Percentiles rank a stretch among this genome's conserved stretches.
phyloP scores from a whole-genome alignment of 805 yeast genomes.

The Candida argentea region DNA sequence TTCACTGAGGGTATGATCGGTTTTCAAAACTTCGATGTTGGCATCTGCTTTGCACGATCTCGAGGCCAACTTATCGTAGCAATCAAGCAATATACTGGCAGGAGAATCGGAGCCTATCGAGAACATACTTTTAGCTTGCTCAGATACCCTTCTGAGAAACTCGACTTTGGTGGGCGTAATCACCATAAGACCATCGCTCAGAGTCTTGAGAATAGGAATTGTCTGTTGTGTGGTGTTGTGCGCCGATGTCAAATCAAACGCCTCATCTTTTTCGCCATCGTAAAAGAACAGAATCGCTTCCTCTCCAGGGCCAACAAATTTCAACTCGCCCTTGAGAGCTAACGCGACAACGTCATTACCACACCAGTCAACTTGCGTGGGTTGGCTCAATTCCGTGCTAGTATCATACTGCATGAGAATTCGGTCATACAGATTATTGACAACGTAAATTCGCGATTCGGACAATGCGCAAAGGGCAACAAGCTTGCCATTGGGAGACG shows the following conservation, averaged over 20 bases:
- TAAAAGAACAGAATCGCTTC: constrained; percentile 45
- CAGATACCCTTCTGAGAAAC: constrained; percentile 54
- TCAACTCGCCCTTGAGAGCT: constrained; percentile 52
- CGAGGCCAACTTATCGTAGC: constrained; percentile 46
- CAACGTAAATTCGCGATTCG: constrained; percentile 37
- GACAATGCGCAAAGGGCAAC: constrained; percentile 36
- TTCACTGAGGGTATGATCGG: constrained; percentile 31
- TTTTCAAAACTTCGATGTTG: constrained; percentile 45
- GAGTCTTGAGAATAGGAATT: constrained; percentile 37
- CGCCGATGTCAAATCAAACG: constrained; percentile 17
- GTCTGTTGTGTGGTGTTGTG: constrained; percentile 10
- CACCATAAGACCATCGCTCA: constrained; percentile 61
- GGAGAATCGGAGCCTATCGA: constrained; percentile 79
- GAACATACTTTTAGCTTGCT: constrained; percentile 50
- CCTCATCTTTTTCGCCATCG: constrained; percentile 18
- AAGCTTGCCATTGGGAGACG: constrained; percentile 48
- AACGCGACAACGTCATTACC: constrained; percentile 72
- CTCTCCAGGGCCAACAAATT: constrained; percentile 63
- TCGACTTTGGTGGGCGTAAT: constrained; percentile 50
- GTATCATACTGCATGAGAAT: constrained; percentile 35
- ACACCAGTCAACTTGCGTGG: constrained; percentile 64
- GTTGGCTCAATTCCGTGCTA: constrained; percentile 27
- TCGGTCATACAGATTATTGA: constrained; percentile 36
- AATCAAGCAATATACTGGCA: constrained; percentile 72
- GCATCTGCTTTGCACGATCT: constrained; percentile 79